Conservation (phyloP, 2,329 filamentous ascomycete genomes). For the Aureobasidium sp. region DNA sequence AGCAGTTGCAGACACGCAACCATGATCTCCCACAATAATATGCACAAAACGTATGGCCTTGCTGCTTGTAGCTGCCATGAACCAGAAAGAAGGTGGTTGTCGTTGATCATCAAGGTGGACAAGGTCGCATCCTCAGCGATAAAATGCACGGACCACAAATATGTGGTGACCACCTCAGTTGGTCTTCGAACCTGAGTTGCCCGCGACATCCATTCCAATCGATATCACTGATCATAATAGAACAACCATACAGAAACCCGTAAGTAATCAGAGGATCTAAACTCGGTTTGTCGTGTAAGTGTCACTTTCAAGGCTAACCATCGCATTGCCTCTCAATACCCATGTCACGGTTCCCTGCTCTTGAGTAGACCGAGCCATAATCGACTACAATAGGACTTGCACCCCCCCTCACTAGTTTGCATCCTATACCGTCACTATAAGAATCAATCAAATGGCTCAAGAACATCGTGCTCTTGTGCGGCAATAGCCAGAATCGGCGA, state of each 20-base stretch:
- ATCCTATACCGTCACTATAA: background rate
- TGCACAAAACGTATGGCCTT: background rate
- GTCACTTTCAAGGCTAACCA: background rate
- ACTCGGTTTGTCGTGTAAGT: background rate
- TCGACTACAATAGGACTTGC: too few species aligned
- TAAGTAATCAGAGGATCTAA: background rate
- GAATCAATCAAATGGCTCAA: background rate
- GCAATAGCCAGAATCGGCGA: conserved; percentile 20
- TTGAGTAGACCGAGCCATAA: background rate
- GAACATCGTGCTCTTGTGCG: conserved; percentile 19
- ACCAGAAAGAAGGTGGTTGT: background rate
- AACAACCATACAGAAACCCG: too few species aligned
- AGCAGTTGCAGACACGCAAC: background rate
- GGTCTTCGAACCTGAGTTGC: background rate
- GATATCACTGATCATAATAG: background rate
- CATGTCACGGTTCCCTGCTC: background rate
- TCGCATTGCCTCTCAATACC: background rate
- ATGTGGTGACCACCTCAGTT: background rate
- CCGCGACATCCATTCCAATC: background rate
- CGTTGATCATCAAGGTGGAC: background rate
- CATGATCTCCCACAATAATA: background rate
- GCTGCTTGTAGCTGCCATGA: background rate
- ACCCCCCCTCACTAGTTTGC: background rate
- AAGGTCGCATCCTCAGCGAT: background rate
- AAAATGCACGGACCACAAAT: background rate